Base-by-base conservation (phyloP, 345 rosid genomes). In the Lenwebbia sp. region DNA sequence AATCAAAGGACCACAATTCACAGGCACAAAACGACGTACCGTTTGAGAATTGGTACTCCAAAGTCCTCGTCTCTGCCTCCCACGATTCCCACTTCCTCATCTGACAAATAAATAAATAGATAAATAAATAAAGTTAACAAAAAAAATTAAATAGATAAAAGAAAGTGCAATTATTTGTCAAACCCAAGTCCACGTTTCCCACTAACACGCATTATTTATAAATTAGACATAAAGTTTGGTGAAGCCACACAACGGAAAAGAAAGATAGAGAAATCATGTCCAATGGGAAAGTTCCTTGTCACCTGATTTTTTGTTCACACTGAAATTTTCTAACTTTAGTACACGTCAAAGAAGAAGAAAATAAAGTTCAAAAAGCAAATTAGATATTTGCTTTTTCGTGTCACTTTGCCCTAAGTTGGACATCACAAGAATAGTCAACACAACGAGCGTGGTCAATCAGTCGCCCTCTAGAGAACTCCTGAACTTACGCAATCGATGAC, bases 1-100 rank as follows among this genome's bases (percentile, higher is more conserved):
- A 10, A 50, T 50, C 52, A 11, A 50, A 14, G 14, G 52, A 11
- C 52, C 52, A 11, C 52, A 50, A 50, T 50, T 11, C 52, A 50
- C 52, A 11, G 47, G 23, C 78, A 1, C 26, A 1, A 33, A 19
- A 33, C 47, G 25, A 58, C 87, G 81, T 88, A 94, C 96, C 94
- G 22, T 90, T 92, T 50, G 91, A 90, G 86, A 88, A 88, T 83
- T 88, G 90, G 85, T 94, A 94, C 9, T 92, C 93, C 5, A 94
- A 37, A 5, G 96, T 91, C 89, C 74, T 90, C 15, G 95, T 94
- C 85, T 94, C 93, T 28, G 92, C 96, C 88, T 94, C 94, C 96
- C 96, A 93, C 19, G 89, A 88, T 26, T 88, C 88, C 96, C 96
- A 94, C 56, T 75, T 90, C 56, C 89, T 90, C 95, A 92, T 94